Base-by-base conservation (phyloP, 2,329 filamentous ascomycete genomes). In the Aspergillus bombycis region DNA sequence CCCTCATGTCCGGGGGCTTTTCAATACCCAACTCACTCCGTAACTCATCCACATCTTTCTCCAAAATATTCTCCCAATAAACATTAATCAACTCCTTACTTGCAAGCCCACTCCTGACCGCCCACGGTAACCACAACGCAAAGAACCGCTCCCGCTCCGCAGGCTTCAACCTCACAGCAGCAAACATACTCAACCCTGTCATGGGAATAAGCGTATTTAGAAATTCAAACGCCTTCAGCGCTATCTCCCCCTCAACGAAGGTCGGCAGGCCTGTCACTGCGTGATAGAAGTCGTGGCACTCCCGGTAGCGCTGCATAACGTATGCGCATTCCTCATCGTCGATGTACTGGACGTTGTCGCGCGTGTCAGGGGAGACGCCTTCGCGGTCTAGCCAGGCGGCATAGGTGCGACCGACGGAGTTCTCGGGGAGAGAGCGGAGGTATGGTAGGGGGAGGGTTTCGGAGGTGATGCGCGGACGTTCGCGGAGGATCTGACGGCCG, bases 231-330 rank as follows among this genome's bases (percentile, higher is more conserved):
- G 94, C 93, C 81, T 99, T 99, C 70, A 99, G 85, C n/a, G 94
- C 95, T 14, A 99, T 86, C 82, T 99, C 95, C 30, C 95, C 95
- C 82, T 99, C 95, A n/a, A 93, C 86, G 67, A 97, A 90, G 48
- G 96, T 88, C 0, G 95, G 95, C 55, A 99, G 80, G 0, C 94
- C 94, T 0, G 94, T 97, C 58, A 99, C 83, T 0, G 95, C 94
- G 78, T 99, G 95, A 81, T 96, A 97, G 79, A 99, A 97, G 77
- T 99, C 95, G 78, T 99, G 95, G 69, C 91, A 96, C 80, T 99
- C 95, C 66, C 95, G 89, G 79, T 99, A 99, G 60, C 95, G 88
- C 82, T 98, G 95, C 91, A 99, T 96, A 21, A 98, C 95, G 81
- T 98, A 99, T 41, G 95, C 95, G 77, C 94, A 96, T 80, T 99